A percentile compares a stretch with the other conserved stretches of the same genome.
These are phyloP conservation scores for Mycocentrospora acerina DNA, from an alignment of 2,329 filamentous ascomycete genomes.

Conservation along the genomic window DNA sequence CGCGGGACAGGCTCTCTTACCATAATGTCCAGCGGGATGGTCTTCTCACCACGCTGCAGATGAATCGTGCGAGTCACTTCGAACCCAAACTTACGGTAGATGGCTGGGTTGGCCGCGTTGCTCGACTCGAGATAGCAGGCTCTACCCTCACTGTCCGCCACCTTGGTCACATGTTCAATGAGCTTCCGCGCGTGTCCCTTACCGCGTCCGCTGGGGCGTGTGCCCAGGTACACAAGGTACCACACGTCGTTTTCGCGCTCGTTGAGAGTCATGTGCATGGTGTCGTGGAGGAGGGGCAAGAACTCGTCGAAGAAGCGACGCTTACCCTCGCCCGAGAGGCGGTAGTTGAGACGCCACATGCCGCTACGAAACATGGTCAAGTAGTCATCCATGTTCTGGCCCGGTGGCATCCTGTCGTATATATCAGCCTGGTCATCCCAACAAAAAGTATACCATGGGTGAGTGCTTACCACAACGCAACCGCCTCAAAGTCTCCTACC, in stretches of 20 bases:
- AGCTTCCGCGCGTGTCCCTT: slow-evolving; percentile 73
- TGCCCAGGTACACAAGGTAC: slow-evolving; percentile 84
- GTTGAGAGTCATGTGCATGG: slow-evolving; percentile 70
- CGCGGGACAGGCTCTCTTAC: slow-evolving; percentile 64
- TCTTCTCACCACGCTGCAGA: slow-evolving; percentile 58
- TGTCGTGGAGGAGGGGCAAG: slow-evolving; percentile 70
- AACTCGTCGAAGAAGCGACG: slow-evolving; percentile 77
- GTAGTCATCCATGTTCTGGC: slow-evolving; percentile 71
- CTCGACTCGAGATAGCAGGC: slow-evolving; percentile 80
- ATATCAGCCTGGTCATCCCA: slow-evolving; percentile 4
- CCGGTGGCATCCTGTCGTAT: slow-evolving; percentile 68
- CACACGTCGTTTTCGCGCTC: slow-evolving; percentile 67
- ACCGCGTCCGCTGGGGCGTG: slow-evolving; percentile 67
- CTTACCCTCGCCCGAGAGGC: slow-evolving; percentile 70
- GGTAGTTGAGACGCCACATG: slow-evolving; percentile 75
- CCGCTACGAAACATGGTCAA: slow-evolving; percentile 72
- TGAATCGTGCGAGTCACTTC: slow-evolving; percentile 63
- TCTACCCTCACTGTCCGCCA: slow-evolving; percentile 67
- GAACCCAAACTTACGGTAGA: slow-evolving; percentile 78
- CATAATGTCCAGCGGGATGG: slow-evolving; percentile 76
- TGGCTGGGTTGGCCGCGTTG: slow-evolving; percentile 65
- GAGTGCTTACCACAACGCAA: slow-evolving; percentile 72
- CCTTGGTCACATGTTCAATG: slow-evolving; percentile 65
- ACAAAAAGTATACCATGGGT: too few species aligned
- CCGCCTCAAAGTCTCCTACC: slow-evolving; percentile 74